Percentiles rank a stretch among this genome's conserved stretches.
Evolutionary conservation across 495 filamentous ascomycete genomes (phyloP).

Genomic region (Chlorociboria aeruginascens): DNA sequence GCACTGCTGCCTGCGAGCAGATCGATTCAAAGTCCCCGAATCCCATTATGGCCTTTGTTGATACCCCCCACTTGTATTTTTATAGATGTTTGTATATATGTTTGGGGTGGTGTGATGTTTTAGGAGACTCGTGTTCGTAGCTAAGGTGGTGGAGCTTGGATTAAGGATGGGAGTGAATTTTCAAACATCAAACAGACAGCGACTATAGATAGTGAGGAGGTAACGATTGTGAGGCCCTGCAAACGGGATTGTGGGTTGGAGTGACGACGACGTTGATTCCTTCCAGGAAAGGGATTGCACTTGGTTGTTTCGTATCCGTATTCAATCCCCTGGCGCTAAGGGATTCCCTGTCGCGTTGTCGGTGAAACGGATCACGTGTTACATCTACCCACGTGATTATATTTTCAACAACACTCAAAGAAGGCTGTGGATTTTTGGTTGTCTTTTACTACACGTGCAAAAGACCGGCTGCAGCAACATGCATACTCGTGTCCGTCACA

Average conservation of each 20-base stretch:
- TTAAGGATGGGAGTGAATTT: background rate
- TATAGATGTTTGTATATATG: slow-evolving; percentile 12
- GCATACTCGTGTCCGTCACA: no score
- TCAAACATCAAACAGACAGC: slow-evolving; percentile 1
- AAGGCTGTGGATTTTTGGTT: no score
- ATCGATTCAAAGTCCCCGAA: slow-evolving; percentile 84
- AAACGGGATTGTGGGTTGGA: background rate
- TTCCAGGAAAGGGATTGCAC: no score
- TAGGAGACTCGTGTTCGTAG: background rate
- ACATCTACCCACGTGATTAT: no score
- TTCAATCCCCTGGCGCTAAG: no score
- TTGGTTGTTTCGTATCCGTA: no score
- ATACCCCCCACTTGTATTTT: background rate
- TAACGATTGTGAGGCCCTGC: slow-evolving; percentile 7
- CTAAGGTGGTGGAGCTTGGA: background rate
- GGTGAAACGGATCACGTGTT: no score
- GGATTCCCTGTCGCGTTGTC: no score
- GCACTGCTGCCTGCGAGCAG: slow-evolving; percentile 75
- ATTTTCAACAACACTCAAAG: no score
- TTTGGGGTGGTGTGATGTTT: slow-evolving; percentile 1
- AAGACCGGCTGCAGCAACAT: no score
- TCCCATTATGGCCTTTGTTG: slow-evolving; percentile 45
- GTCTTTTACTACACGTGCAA: no score
- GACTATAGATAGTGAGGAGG: slow-evolving; percentile 8
- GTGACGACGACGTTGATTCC: no score